Conservation (phyloP, 257 asterid genomes). For the Petrea volubilis region DNA sequence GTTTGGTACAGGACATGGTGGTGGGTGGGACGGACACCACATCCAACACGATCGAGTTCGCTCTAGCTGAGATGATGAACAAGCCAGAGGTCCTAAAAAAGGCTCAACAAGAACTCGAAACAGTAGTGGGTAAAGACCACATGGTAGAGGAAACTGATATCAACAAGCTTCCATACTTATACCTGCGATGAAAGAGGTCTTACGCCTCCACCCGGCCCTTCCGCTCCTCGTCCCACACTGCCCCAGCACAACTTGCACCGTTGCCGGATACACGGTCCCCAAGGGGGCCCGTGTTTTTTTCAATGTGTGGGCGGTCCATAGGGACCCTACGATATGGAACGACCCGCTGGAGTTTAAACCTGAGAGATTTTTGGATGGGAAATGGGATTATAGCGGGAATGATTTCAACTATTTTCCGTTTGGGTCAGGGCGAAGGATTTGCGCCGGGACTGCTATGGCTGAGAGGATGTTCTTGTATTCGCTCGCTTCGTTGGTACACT, state of each 20-base stretch:
- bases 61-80: constrained; percentile 70
- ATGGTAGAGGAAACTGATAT: constrained; percentile 63
- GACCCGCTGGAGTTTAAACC: constrained; percentile 56
- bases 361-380: constrained; percentile 50
- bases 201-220: constrained; percentile 66
- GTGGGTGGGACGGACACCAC: constrained; percentile 85
- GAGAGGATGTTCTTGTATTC: constrained; percentile 50
- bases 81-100: constrained; percentile 45
- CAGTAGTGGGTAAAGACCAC: constrained; percentile 46
- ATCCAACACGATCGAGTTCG: constrained; percentile 60
- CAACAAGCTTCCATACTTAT: constrained; percentile 50
- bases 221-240: constrained; percentile 75
- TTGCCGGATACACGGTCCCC: constrained; percentile 59
- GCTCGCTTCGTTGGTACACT: constrained; percentile 63
- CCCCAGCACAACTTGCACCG: constrained; percentile 47
- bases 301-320: constrained; percentile 67
- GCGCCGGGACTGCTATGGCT: constrained; percentile 56
- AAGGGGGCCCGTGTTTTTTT: constrained; percentile 62
- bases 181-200: constrained; percentile 58
- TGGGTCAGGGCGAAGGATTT: constrained; percentile 62
- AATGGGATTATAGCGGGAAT: constrained; percentile 52
- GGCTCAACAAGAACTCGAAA: constrained; percentile 50
- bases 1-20: constrained; percentile 39
- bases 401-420: constrained; percentile 58
- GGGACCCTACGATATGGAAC: constrained; percentile 66